phyloP scores from a whole-genome alignment of 1,284 basidiomycete species.

The Tremellales sp. region DNA sequence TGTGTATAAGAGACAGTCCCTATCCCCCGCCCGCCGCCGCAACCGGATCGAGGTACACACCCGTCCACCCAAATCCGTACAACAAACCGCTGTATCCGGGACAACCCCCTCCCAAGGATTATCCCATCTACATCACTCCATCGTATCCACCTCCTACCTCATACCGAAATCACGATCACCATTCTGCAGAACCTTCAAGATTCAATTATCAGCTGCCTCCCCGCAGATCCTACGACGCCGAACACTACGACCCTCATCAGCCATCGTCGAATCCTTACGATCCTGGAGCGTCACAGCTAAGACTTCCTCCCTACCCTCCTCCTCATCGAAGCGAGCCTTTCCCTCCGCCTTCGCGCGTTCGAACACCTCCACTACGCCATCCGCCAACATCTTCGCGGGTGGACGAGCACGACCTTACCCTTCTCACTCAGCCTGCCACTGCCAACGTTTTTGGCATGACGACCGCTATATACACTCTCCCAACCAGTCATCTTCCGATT shows the following conservation, averaged over 20 bases:
- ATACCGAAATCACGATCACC: conserved; percentile 21
- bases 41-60: conserved; percentile 24
- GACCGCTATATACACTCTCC: conserved; percentile 32
- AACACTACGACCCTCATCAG: conserved; percentile 41
- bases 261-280: conserved; percentile 26
- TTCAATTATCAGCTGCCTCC: conserved; percentile 28
- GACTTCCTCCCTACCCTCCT: conserved; percentile 2
- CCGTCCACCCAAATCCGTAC: conserved; percentile 12
- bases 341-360: conserved; percentile 7
- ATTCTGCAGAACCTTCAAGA: conserved; percentile 11
- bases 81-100: conserved; percentile 17
- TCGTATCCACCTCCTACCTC: conserved; percentile 18
- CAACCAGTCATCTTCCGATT: conserved; percentile 41
- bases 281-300: conserved; percentile 17
- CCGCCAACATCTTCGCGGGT: not conserved
- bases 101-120: conserved; percentile 18
- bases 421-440: conserved; percentile 31
- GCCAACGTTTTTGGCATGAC: conserved; percentile 26
- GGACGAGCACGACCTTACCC: conserved; percentile 19
- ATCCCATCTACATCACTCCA: conserved; percentile 23
- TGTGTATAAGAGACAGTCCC: too few relatives aligned
- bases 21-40: conserved; percentile 22
- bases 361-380: not conserved
- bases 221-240: conserved; percentile 25
- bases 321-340: conserved; percentile 2